phyloP scores from a whole-genome alignment of 202 grass and related monocot species.

The Panicum hallii region DNA sequence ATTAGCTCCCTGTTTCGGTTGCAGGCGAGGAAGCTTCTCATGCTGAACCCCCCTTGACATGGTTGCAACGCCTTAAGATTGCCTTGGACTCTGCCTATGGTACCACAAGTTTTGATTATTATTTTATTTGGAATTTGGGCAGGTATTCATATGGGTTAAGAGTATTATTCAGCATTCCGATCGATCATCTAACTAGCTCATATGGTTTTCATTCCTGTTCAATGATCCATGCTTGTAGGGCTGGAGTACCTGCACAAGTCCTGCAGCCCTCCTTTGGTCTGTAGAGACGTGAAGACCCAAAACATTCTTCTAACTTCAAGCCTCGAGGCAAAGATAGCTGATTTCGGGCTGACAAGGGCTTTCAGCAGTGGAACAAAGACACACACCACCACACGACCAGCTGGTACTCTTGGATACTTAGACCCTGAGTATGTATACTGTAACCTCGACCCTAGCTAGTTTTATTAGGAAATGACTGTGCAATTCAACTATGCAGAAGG shows the following conservation, averaged over 20 bases:
- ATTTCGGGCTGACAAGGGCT: constrained; percentile 38
- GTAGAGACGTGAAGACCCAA: constrained; percentile 19
- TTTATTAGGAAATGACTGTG: too few relatives aligned
- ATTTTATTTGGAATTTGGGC: too few relatives aligned
- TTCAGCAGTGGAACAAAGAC: constrained; percentile 4
- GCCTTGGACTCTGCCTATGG: neutral
- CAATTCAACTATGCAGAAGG: too few relatives aligned
- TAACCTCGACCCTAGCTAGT: too few relatives aligned
- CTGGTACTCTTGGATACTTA: neutral
- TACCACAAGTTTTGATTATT: neutral
- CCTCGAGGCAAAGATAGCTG: constrained; percentile 17
- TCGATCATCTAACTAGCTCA: too few relatives aligned
- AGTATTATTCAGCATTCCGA: too few relatives aligned
- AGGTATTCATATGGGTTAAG: too few relatives aligned
- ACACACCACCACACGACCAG: neutral
- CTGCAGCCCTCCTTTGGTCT: neutral
- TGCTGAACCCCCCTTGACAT: neutral
- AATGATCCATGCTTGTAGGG: neutral
- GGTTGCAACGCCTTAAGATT: neutral
- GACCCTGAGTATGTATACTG: neutral
- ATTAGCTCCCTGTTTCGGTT: too few relatives aligned
- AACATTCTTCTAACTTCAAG: constrained; percentile 33
- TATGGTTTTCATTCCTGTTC: too few relatives aligned
- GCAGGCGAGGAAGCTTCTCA: neutral
- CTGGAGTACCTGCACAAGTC: constrained; percentile 21